Conservation (phyloP, 2,329 filamentous ascomycete genomes). For the Xylariales sp. region DNA sequence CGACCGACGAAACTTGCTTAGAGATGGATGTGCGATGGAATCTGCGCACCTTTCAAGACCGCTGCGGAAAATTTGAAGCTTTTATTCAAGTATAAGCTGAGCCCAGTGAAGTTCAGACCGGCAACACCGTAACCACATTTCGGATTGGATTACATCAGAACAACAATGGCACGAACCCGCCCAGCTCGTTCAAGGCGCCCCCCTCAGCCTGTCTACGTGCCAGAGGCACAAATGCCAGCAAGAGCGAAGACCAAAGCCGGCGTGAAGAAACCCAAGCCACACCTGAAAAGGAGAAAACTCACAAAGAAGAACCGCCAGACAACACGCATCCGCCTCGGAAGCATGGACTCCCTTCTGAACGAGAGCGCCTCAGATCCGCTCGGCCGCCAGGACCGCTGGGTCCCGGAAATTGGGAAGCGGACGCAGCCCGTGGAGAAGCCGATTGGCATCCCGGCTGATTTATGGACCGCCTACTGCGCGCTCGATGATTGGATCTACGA, state of each 20-base stretch:
- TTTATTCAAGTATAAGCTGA: too few relatives aligned
- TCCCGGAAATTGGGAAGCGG: neutral
- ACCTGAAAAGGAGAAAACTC: neutral
- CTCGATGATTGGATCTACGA: conserved; percentile 1
- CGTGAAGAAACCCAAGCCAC: neutral
- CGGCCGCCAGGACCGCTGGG: conserved; percentile 3
- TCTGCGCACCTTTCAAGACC: too few relatives aligned
- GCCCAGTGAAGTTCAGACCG: too few relatives aligned
- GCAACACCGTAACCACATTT: too few relatives aligned
- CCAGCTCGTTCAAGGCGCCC: neutral
- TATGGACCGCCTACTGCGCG: conserved; percentile 1
- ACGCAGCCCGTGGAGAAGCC: neutral
- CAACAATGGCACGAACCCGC: too few relatives aligned
- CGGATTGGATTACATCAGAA: too few relatives aligned
- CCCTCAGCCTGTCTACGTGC: conserved; percentile 1
- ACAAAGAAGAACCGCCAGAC: neutral
- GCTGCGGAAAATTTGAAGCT: too few relatives aligned
- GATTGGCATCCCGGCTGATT: neutral
- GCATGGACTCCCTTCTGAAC: conserved; percentile 2
- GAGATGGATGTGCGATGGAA: too few relatives aligned
- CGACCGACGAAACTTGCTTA: too few relatives aligned
- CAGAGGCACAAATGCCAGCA: neutral
- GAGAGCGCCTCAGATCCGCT: neutral
- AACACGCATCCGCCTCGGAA: neutral
- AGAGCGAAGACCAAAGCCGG: neutral